Evolutionary conservation across 768 basidiomycete genomes (phyloP).

Genomic region (Boletus reticulatus): DNA sequence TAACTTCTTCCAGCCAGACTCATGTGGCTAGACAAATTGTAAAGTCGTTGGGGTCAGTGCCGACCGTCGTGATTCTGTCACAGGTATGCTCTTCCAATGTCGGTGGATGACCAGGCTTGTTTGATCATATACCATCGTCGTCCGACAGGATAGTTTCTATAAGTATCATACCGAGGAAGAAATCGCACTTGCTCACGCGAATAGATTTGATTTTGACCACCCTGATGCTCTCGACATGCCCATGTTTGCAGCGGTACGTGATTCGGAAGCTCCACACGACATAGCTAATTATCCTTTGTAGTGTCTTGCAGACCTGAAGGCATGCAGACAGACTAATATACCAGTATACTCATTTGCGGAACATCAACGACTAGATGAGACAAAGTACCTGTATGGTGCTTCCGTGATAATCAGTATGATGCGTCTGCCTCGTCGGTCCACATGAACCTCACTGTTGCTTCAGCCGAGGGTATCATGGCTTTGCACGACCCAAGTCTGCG

Average conservation of each 20-base stretch:
- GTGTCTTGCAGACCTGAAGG: constrained; percentile 86
- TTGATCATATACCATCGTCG: not conserved
- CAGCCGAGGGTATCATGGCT: constrained; percentile 91
- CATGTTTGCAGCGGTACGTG: constrained; percentile 72
- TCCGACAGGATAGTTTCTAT: constrained; percentile 87
- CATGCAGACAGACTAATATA: constrained; percentile 80
- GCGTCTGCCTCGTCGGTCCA: not conserved
- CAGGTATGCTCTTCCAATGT: constrained; percentile 47
- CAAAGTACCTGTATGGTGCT: constrained; percentile 90
- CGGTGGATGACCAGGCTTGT: not conserved
- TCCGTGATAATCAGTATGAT: constrained; percentile 79
- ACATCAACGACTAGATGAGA: constrained; percentile 79
- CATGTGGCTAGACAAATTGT: constrained; percentile 85
- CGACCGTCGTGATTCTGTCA: constrained; percentile 87
- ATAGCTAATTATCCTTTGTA: constrained; percentile 29
- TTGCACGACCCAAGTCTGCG: constrained; percentile 78
- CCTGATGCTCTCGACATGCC: constrained; percentile 92
- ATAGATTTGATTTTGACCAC: constrained; percentile 83
- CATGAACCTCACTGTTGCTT: not conserved
- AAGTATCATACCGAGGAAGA: constrained; percentile 77
- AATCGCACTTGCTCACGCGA: constrained; percentile 77
- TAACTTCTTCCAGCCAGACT: constrained; percentile 46
- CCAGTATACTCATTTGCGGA: constrained; percentile 92
- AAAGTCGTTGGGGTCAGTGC: constrained; percentile 75
- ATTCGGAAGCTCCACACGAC: not conserved